phyloP scores from a whole-genome alignment of 163 green algal genomes.

The Smithsoniella earleae region DNA sequence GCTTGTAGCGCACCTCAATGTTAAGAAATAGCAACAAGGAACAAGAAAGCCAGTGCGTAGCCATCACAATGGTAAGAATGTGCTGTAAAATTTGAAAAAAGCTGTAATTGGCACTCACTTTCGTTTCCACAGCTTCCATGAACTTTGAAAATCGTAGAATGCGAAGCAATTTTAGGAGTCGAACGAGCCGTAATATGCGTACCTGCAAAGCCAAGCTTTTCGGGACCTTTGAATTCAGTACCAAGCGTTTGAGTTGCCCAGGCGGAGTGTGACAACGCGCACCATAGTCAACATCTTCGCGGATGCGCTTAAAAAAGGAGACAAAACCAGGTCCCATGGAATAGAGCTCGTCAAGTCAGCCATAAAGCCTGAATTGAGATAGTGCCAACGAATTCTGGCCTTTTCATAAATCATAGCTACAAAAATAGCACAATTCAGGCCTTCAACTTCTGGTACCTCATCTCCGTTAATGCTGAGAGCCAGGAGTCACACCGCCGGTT shows the following conservation, averaged over 20 bases:
- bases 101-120: not conserved
- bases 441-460: too few species aligned
- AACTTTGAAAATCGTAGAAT: not conserved
- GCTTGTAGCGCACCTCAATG: not conserved
- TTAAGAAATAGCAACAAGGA: not conserved
- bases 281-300: not conserved
- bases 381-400: not conserved
- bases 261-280: not conserved
- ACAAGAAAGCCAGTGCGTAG: not conserved
- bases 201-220: not conserved
- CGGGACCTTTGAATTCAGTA: not conserved
- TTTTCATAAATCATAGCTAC: not conserved
- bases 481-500: not conserved
- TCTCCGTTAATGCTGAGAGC: too few species aligned
- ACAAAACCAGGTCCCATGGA: conserved; percentile 2
- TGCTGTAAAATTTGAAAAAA: not conserved
- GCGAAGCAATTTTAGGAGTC: not conserved
- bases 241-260: not conserved
- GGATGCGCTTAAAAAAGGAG: not conserved
- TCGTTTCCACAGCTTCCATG: not conserved
- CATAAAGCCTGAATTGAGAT: not conserved
- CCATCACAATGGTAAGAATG: not conserved
- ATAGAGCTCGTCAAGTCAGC: not conserved
- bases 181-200: not conserved
- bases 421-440: not conserved